Percentiles rank a stretch among this genome's conserved stretches.
Evolutionary conservation across 345 rosid species (phyloP).

Genomic region (Odontarrhena argentea): DNA sequence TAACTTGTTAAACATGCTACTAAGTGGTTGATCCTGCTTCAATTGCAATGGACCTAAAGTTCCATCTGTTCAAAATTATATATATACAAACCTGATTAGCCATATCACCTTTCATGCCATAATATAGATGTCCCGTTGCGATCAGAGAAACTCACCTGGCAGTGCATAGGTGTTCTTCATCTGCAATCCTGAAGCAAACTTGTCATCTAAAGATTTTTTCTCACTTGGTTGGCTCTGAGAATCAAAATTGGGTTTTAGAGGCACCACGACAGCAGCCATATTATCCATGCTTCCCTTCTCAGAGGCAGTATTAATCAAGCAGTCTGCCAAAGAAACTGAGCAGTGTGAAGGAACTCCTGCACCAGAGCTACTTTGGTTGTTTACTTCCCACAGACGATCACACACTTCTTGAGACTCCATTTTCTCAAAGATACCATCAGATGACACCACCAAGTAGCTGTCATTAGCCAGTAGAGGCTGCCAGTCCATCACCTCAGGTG

Average conservation of each 20-base stretch:
- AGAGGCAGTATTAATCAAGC: conserved; percentile 71
- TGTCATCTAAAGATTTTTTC: conserved; percentile 42
- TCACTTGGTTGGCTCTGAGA: conserved; percentile 49
- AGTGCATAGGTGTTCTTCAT: conserved; percentile 42
- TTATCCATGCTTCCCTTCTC: conserved; percentile 87
- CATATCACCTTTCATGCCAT: not conserved
- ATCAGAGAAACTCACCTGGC: conserved; percentile 50
- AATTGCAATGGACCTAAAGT: conserved; percentile 47
- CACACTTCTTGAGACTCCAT: conserved; percentile 76
- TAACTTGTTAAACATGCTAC: conserved; percentile 63
- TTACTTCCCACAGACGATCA: conserved; percentile 70
- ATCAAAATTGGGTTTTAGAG: conserved; percentile 52
- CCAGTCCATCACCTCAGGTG: conserved; percentile 91
- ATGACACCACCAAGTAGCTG: conserved; percentile 84
- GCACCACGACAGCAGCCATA: conserved; percentile 79
- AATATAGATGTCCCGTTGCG: not conserved
- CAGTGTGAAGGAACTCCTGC: conserved; percentile 64
- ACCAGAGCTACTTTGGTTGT: conserved; percentile 43
- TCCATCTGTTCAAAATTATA: conserved; percentile 20
- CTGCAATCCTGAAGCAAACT: conserved; percentile 40
- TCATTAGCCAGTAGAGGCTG: conserved; percentile 65
- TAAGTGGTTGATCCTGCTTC: conserved; percentile 55
- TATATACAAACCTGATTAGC: conserved; percentile 26
- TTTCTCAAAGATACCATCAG: conserved; percentile 93
- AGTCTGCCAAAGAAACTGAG: conserved; percentile 75